phyloP scores from a whole-genome alignment of 179 eudicot species.

The Sideroxylon spinosum region DNA sequence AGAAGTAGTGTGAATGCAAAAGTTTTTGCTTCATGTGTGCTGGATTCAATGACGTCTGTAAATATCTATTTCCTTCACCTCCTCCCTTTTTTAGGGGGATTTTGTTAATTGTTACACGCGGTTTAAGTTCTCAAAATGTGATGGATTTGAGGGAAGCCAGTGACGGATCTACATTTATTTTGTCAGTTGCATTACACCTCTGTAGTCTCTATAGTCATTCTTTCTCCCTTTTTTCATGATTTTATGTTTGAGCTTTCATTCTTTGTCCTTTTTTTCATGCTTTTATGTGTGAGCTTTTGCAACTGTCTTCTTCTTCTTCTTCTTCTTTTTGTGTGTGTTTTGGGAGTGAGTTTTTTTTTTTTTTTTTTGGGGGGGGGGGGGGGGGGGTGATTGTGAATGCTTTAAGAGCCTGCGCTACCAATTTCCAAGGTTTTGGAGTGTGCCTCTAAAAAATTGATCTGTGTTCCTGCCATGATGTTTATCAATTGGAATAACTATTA shows the following conservation, averaged over 20 bases:
- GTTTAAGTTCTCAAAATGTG: not conserved
- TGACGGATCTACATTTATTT: not conserved
- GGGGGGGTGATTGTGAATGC: not conserved
- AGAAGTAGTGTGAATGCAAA: not conserved
- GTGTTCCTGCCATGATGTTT: conserved; percentile 7
- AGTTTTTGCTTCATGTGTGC: not conserved
- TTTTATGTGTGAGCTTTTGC: not conserved
- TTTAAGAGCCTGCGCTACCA: not conserved
- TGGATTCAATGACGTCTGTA: not conserved
- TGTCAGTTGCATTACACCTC: not conserved
- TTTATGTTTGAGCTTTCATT: not conserved
- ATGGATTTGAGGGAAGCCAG: not conserved
- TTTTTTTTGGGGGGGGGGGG: not conserved
- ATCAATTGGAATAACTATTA: not conserved
- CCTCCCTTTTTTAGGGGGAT: not conserved
- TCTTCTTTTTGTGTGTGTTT: not conserved
- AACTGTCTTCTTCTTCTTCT: not conserved
- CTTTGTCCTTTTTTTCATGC: not conserved
- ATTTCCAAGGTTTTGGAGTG: not conserved
- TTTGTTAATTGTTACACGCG: not conserved
- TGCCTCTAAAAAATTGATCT: not conserved
- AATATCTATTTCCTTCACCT: not conserved
- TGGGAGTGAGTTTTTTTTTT: too few relatives aligned
- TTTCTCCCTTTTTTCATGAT: not conserved
- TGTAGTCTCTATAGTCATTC: not conserved